phyloP scores from a whole-genome alignment of 495 filamentous ascomycete genomes.

The Endocarpon pusillum region DNA sequence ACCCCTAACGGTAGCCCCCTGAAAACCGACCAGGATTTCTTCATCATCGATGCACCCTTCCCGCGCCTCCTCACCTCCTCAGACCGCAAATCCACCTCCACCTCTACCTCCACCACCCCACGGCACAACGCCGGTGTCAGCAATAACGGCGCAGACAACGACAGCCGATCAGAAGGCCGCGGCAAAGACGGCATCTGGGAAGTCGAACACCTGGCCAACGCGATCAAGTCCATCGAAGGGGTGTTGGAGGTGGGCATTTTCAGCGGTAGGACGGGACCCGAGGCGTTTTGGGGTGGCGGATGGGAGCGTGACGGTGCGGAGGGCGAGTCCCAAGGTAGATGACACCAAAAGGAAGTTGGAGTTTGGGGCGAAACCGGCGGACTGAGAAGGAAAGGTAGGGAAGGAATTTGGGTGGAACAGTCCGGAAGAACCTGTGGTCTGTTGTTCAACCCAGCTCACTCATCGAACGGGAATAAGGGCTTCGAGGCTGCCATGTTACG shows the following conservation, averaged over 20 bases:
- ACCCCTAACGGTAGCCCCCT: slow-evolving; percentile 60
- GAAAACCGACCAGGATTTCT: slow-evolving; percentile 87
- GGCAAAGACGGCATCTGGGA: slow-evolving; percentile 51
- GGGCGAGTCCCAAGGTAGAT: too few relatives aligned
- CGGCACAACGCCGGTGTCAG: slow-evolving; percentile 47
- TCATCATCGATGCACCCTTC: slow-evolving; percentile 87
- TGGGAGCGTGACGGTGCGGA: slow-evolving; percentile 42
- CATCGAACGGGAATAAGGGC: too few relatives aligned
- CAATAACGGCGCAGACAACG: slow-evolving; percentile 20
- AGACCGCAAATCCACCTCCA: slow-evolving; percentile 37
- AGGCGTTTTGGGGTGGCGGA: slow-evolving; percentile 86
- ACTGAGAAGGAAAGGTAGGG: too few relatives aligned
- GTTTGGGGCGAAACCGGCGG: too few relatives aligned
- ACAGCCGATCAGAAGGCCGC: slow-evolving; percentile 24
- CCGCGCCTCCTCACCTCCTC: slow-evolving; percentile 42
- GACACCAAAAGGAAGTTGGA: too few relatives aligned
- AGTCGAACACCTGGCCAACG: slow-evolving; percentile 49
- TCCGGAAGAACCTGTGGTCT: too few relatives aligned
- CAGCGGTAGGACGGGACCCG: slow-evolving; percentile 52
- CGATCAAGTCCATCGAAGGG: slow-evolving; percentile 68
- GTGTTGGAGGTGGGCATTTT: slow-evolving; percentile 90
- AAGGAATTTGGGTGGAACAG: too few relatives aligned
- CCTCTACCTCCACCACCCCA: slow-evolving; percentile 72
- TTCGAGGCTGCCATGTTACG: too few relatives aligned
- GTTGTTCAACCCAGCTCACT: too few relatives aligned